phyloP scores from a whole-genome alignment of 306 rosid genomes.

The Nissolia schottii region DNA sequence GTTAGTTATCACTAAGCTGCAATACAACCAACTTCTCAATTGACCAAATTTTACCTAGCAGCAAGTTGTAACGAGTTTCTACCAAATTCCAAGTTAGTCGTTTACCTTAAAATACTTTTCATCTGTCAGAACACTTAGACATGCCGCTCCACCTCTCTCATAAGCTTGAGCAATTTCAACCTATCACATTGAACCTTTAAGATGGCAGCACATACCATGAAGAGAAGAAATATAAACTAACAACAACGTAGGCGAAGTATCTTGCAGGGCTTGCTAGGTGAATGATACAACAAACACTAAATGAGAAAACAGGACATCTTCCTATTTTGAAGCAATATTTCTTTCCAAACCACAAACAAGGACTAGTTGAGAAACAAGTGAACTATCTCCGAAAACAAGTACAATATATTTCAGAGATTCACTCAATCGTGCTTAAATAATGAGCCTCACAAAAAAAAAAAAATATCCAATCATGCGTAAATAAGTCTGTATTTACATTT shows the following conservation, averaged over 20 bases:
- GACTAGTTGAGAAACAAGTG: neutral
- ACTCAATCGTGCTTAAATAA: too few species aligned
- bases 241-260: neutral
- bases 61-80: neutral
- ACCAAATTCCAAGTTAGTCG: neutral
- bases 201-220: neutral
- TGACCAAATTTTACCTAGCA: constrained; percentile 9
- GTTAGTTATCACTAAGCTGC: constrained; percentile 18
- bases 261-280: neutral
- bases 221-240: constrained; percentile 18
- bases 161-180: constrained; percentile 88
- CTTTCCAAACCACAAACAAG: neutral
- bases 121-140: constrained; percentile 94
- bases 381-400: neutral
- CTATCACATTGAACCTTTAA: constrained; percentile 32
- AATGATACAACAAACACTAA: neutral
- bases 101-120: constrained; percentile 83
- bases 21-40: neutral
- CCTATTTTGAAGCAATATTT: neutral
- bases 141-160: constrained; percentile 98
- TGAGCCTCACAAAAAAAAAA: too few species aligned
- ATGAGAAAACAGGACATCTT: constrained; percentile 20
- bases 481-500: neutral
- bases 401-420: neutral
- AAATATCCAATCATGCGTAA: neutral